Base-by-base conservation (phyloP, 2,329 filamentous ascomycete species). In the Aspergillus hiratsukae region DNA sequence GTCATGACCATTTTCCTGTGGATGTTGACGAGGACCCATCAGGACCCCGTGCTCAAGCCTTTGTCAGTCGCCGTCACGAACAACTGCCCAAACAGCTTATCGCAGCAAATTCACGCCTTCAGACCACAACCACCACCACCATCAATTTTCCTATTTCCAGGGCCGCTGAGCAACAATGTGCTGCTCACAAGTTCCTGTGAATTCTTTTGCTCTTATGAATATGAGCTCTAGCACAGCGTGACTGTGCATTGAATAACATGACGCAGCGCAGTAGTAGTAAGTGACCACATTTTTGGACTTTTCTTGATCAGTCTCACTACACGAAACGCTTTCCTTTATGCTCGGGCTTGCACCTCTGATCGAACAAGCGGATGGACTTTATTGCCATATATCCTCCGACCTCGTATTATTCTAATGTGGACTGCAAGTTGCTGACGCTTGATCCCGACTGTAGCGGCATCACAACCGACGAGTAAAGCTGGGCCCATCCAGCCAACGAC, bases 381-480 rank as follows among this genome's bases (percentile, higher is more conserved):
- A 23, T 23, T 45, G 46, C 28, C 37, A 46, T 49, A 37, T 27
- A 21, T 49, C 52, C 21, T 56, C 25, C 49, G 35, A 28, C 23
- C 17, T 37, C n/a, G 21, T 21, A n/a, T 23, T 46, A 46, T 46
- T 46, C 11, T 14, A 46, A 46, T 25, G 43, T 27, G 43, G 43
- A 46, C 43, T 27, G 43, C 41, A 4, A 19, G n/a, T 45, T 45
- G 5, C 43, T 46, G 43, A 46, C 43, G 43, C 27, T 11, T 46
- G 23, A 37, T 37, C 10, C 21, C 37, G 49, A 57, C 35, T 56
- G 27, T 57, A 73, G 72, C 74, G 69, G 69, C 72, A 60, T 70
- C 72, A 58, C 67, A 75, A 65, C 66, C 68, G 53, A 66, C 69
- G 62, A 72, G 73, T 63, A 66, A 70, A 59, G 62, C 70, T 70